phyloP scores from a whole-genome alignment of 192 early-diverging fungal species.

The Spizellomyces sp. region DNA sequence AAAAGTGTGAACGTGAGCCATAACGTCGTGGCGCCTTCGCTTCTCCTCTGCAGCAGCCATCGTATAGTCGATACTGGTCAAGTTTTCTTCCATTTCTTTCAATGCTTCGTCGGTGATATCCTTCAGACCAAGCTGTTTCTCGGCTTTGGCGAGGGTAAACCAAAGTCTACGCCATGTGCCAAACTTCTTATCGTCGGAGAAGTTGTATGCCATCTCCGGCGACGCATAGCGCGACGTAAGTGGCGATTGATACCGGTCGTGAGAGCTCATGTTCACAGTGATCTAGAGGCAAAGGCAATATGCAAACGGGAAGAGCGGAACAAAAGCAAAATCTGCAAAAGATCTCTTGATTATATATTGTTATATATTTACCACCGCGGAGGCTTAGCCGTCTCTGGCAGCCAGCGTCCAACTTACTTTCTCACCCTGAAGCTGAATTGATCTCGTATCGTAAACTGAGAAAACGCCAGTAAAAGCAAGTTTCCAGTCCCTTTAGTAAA shows the following conservation, averaged over 20 bases:
- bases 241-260: slow-evolving; percentile 92
- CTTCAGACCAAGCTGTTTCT: slow-evolving; percentile 85
- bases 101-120: slow-evolving; percentile 89
- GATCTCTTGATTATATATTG: no score
- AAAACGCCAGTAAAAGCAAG: no score
- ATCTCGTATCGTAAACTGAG: no score
- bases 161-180: slow-evolving; percentile 95
- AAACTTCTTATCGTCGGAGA: slow-evolving; percentile 92
- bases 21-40: slow-evolving; percentile 94
- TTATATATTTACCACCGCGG: no score
- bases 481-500: no score
- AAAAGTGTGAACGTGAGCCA: slow-evolving; percentile 97
- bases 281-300: no score
- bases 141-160: slow-evolving; percentile 90
- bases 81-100: slow-evolving; percentile 82
- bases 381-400: no score
- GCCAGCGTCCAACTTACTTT: no score
- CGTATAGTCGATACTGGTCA: slow-evolving; percentile 87
- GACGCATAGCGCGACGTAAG: slow-evolving; percentile 96
- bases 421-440: no score
- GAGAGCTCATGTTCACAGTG: slow-evolving; percentile 14
- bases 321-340: no score
- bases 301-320: no score
- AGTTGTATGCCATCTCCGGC: slow-evolving; percentile 95
- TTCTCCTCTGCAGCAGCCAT: slow-evolving; percentile 90